Evolutionary conservation across 2,329 filamentous ascomycete species (phyloP), one percentile per base, ranked within the genome.

Genomic region (Boeremia lycopersici): DNA sequence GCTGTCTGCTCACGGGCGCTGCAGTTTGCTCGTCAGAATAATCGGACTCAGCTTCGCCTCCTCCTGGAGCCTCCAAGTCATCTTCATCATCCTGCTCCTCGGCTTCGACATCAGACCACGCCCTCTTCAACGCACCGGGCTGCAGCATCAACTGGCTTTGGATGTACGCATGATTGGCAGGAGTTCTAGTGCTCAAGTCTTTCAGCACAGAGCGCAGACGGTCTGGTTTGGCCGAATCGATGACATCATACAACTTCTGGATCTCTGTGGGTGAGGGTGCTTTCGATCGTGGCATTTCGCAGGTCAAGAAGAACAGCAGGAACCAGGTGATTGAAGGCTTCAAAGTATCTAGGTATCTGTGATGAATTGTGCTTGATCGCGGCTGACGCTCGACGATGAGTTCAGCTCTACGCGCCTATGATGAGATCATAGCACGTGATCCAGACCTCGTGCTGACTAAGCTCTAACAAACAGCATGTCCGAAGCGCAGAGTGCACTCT

Each of bases 181-280:
- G 40, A 30, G 17, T 15, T 10, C 10, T 34, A 4, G 39, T 33
- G 43, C 28, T 49, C 15, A 53, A 30, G 8, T 45, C 10, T 29
- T 57, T 57, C 23, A 53, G 35, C 15, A 57, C 30, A n/a, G 44
- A 17, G 19, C 44, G 48, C 25, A 53, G 38, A n/a, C 49, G 48
- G n/a, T 53, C 33, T 10, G 44, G 44, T 23, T 38, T 49, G 29
- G 49, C 23, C 17, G 54, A 49, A 35, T 57, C 54, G n/a, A 57
- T 57, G 23, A 38, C 40, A 39, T 57, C 36, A 26, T 44, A n/a
- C 26, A 57, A 33, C n/a, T 35, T 45, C 7, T 46, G 39, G 23
- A 35, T 45, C 17, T 48, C 43, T 28, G 7, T 35, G n/a, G 44
- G 12, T 34, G 48, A 38, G 11, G 2, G 26, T 12, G 12, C 12